Evolutionary conservation across 306 rosid genomes (phyloP).

Genomic region (Pachyrhizus erosus): DNA sequence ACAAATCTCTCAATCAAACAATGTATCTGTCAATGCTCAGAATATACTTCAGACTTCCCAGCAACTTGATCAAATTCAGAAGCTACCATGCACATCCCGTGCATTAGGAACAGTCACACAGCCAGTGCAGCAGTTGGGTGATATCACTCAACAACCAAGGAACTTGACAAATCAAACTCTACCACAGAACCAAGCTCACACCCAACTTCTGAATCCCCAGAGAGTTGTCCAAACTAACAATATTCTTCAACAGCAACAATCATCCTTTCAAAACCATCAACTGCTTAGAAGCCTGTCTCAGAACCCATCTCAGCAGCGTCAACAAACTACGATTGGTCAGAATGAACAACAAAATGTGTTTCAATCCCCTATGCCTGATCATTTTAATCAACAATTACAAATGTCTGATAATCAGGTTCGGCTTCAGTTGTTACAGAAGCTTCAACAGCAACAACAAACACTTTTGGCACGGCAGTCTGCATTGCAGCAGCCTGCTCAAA

Average conservation of each 20-base stretch:
- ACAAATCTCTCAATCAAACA: slow-evolving; percentile 62
- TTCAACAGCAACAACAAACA: slow-evolving; percentile 70
- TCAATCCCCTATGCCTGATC: slow-evolving; percentile 59
- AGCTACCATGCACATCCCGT: slow-evolving; percentile 49
- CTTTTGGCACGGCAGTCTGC: slow-evolving; percentile 61
- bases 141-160: slow-evolving; percentile 17
- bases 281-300: slow-evolving; percentile 58
- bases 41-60: slow-evolving; percentile 62
- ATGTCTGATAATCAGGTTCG: slow-evolving; percentile 60
- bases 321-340: slow-evolving; percentile 54
- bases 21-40: slow-evolving; percentile 55
- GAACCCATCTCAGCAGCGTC: slow-evolving; percentile 54
- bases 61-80: slow-evolving; percentile 66
- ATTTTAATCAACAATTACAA: slow-evolving; percentile 58
- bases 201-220: slow-evolving; percentile 68
- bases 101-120: slow-evolving; percentile 56
- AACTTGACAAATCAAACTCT: slow-evolving; percentile 55
- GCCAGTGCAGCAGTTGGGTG: slow-evolving; percentile 60
- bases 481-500: slow-evolving; percentile 56
- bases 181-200: slow-evolving; percentile 59
- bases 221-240: slow-evolving; percentile 48
- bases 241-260: slow-evolving; percentile 68
- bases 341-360: slow-evolving; percentile 57
- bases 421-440: slow-evolving; percentile 64
- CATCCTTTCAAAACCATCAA: slow-evolving; percentile 58